These are phyloP conservation scores for Pinus taeda DNA, from an alignment of 75 land plant species.

Conservation along the genomic window DNA sequence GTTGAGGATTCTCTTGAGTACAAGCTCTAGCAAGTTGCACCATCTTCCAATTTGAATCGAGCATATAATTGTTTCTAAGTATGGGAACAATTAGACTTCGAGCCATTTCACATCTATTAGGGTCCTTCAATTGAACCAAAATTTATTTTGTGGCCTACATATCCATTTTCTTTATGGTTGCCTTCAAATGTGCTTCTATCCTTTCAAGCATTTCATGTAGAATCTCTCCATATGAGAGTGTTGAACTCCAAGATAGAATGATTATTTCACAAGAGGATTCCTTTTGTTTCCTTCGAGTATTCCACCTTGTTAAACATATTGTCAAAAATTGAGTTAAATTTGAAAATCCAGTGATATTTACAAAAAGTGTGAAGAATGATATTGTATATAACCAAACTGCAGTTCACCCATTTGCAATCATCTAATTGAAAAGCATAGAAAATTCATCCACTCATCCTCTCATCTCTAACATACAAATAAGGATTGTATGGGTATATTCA, in stretches of 20 bases:
- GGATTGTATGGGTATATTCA: conserved; percentile 76
- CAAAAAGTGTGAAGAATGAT: conserved; percentile 61
- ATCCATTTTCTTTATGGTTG: too few relatives aligned
- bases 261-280: too few relatives aligned
- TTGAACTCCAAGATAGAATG: too few relatives aligned
- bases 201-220: too few relatives aligned
- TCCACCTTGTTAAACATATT: conserved; percentile 71
- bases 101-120: conserved; percentile 59
- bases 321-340: conserved; percentile 53
- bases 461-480: conserved; percentile 75
- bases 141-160: too few relatives aligned
- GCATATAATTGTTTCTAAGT: conserved; percentile 70
- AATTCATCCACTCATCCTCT: conserved; percentile 45
- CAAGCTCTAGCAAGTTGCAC: conserved; percentile 85
- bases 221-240: too few relatives aligned
- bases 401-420: conserved; percentile 44
- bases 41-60: conserved; percentile 80
- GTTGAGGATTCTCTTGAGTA: conserved; percentile 75
- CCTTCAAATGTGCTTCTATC: too few relatives aligned
- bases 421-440: conserved; percentile 41
- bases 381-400: conserved; percentile 54
- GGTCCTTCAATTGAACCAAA: conserved; percentile 21
- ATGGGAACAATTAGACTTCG: conserved; percentile 69
- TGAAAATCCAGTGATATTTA: conserved; percentile 54
- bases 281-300: too few relatives aligned